Evolutionary conservation across 2,329 filamentous ascomycete genomes (phyloP), one percentile per base, ranked within the genome.

Genomic region (Colletotrichum sp.): DNA sequence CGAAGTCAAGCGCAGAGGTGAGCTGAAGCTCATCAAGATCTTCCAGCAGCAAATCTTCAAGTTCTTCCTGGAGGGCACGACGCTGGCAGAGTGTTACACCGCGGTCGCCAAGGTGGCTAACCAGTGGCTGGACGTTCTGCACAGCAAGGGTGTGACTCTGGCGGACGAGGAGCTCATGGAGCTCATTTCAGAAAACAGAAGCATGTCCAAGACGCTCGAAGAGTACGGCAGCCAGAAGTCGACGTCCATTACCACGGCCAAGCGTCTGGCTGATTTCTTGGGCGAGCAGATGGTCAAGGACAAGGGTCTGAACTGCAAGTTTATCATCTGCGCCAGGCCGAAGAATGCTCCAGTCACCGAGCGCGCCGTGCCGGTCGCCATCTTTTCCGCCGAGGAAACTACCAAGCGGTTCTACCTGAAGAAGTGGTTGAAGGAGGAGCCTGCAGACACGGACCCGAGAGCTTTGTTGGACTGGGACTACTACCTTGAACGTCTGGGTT

Each of bases 21-120:
- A 99, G 86, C 88, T 99, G 80, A 99, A 99, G 87, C 93, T 99
- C 80, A 99, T 99, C 91, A 99, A 99, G 86, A 99, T 99, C 83
- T 99, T 99, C 84, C 97, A 99, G 84, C 95, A 97, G 76, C 97
- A 99, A 82, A 98, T 99, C 79, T 99, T 99, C 93, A 98, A 98
- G 83, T 99, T 99, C 86, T 99, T 99, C 87, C 88, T 99, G 8
- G 96, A 99, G 82, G 97, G 97, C 8, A 91, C 92, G 6, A 98
- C 96, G 0, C 89, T 99, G 62, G 89, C 93, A 4, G 96, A 99
- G 83, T 98, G 96, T 22, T 99, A 99, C 82, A 92, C 86, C 16
- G 94, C 96, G 3, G 98, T 99, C 3, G 96, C 98, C 70, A 98
- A 95, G 82, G 96, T 99, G 26, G 96, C 97, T 3, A 98, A 99